phyloP scores from a whole-genome alignment of 106 monocot species.

The Gastrodia elata region DNA sequence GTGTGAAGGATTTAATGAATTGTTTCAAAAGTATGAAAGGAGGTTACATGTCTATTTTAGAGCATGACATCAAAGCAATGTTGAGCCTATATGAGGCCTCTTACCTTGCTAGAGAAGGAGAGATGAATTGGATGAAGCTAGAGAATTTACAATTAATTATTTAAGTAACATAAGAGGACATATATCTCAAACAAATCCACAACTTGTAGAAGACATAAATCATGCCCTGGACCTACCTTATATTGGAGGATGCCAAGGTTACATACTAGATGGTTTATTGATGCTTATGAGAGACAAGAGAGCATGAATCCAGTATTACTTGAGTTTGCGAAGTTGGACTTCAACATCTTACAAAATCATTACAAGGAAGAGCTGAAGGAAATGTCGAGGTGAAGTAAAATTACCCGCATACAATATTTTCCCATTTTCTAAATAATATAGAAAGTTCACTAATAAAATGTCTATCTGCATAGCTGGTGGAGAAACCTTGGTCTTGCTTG shows the following conservation, averaged over 20 bases:
- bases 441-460: neutral
- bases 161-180: neutral
- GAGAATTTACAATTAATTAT: neutral
- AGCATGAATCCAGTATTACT: neutral
- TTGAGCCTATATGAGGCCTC: slow-evolving; percentile 8
- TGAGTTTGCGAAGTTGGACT: slow-evolving; percentile 10
- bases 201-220: neutral
- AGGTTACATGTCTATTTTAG: neutral
- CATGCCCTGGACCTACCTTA: slow-evolving; percentile 4
- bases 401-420: neutral
- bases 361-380: slow-evolving; percentile 24
- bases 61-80: neutral
- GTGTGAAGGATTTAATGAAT: neutral
- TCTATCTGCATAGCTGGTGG: slow-evolving; percentile 39
- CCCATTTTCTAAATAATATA: neutral
- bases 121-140: slow-evolving; percentile 3
- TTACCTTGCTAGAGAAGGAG: slow-evolving; percentile 9
- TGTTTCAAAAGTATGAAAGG: slow-evolving; percentile 17
- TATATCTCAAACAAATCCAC: neutral
- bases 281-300: neutral
- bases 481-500: slow-evolving; percentile 10
- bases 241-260: slow-evolving; percentile 2
- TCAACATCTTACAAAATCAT: slow-evolving; percentile 27
- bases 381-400: slow-evolving; percentile 11
- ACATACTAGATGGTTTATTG: neutral